Percentiles rank a stretch among this genome's conserved stretches.
phyloP scores from a whole-genome alignment of 805 yeast species.

The Wickerhamomyces kurtzmanii region DNA sequence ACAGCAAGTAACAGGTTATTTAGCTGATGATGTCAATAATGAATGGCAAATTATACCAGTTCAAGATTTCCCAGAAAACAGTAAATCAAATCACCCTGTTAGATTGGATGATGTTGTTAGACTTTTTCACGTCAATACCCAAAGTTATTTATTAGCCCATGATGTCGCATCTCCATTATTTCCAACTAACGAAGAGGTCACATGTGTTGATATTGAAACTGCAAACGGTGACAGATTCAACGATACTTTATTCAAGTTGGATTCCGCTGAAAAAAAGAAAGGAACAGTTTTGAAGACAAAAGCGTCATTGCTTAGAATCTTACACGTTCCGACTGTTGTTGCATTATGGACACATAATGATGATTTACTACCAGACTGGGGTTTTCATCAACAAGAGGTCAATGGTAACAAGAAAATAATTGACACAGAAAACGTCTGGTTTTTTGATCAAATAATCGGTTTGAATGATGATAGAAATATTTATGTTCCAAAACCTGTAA shows the following conservation, averaged over 20 bases:
- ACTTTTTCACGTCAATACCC: slow-evolving; percentile 71
- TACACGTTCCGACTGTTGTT: slow-evolving; percentile 82
- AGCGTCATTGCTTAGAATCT: slow-evolving; percentile 55
- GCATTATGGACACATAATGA: slow-evolving; percentile 93
- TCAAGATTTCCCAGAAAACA: slow-evolving; percentile 28
- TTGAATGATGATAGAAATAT: slow-evolving; percentile 52
- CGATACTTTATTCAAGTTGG: slow-evolving; percentile 72
- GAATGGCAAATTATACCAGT: slow-evolving; percentile 82
- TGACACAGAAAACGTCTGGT: slow-evolving; percentile 68
- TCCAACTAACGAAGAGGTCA: slow-evolving; percentile 92
- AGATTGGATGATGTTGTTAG: slow-evolving; percentile 67
- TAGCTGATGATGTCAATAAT: slow-evolving; percentile 51
- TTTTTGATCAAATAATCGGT: slow-evolving; percentile 56
- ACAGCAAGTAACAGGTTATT: slow-evolving; percentile 81
- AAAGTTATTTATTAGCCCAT: slow-evolving; percentile 76
- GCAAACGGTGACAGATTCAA: slow-evolving; percentile 47
- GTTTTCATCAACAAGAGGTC: slow-evolving; percentile 81
- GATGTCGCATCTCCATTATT: slow-evolving; percentile 92
- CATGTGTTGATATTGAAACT: slow-evolving; percentile 55
- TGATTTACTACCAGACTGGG: slow-evolving; percentile 90
- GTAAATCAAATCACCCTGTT: slow-evolving; percentile 38
- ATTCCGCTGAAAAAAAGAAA: slow-evolving; percentile 43
- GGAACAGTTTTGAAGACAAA: slow-evolving; percentile 55
- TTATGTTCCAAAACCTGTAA: slow-evolving; percentile 58
- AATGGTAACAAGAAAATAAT: slow-evolving; percentile 83